These are phyloP conservation scores for Alternaria arborescens DNA, from an alignment of 2,329 filamentous ascomycete species.

Conservation along the genomic window DNA sequence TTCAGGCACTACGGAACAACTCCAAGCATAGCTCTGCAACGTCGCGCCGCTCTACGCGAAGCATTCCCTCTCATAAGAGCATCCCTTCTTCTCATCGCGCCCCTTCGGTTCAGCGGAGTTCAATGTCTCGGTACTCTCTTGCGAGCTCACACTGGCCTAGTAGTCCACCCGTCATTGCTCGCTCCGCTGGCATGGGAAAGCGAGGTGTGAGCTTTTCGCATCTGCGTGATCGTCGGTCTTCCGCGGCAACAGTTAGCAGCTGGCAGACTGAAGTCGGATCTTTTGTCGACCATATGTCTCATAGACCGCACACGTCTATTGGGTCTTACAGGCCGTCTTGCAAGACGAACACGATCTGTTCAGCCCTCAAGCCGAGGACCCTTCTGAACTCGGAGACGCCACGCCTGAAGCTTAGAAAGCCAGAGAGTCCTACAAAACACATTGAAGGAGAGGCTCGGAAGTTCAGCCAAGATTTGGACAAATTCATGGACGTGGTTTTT, in stretches of 20 bases:
- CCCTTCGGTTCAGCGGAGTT: constrained; percentile 30
- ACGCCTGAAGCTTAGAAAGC: constrained; percentile 48
- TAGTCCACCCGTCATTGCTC: constrained; percentile 58
- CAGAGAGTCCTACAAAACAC: constrained; percentile 58
- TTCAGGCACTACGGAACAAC: constrained; percentile 50
- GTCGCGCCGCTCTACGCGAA: constrained; percentile 41
- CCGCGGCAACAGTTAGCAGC: constrained; percentile 53
- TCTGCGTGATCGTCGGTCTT: constrained; percentile 54
- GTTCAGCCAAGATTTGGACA: constrained; percentile 84
- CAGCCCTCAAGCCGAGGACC: constrained; percentile 41
- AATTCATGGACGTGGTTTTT: constrained; percentile 92
- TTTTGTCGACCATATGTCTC: constrained; percentile 41
- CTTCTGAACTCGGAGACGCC: constrained; percentile 36
- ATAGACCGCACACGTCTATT: constrained; percentile 29
- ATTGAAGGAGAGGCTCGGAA: constrained; percentile 83
- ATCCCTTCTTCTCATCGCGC: constrained; percentile 42
- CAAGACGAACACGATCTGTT: constrained; percentile 27
- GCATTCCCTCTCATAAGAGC: constrained; percentile 30
- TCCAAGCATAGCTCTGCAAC: constrained; percentile 44
- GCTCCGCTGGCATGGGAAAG: constrained; percentile 63
- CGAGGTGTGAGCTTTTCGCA: constrained; percentile 71
- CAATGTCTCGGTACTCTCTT: constrained; percentile 54
- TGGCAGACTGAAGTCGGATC: constrained; percentile 36
- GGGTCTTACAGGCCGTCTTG: constrained; percentile 35
- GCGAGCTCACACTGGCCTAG: constrained; percentile 58